Evolutionary conservation across 305 asterid species (phyloP).

Genomic region (Fraxinus sp.): DNA sequence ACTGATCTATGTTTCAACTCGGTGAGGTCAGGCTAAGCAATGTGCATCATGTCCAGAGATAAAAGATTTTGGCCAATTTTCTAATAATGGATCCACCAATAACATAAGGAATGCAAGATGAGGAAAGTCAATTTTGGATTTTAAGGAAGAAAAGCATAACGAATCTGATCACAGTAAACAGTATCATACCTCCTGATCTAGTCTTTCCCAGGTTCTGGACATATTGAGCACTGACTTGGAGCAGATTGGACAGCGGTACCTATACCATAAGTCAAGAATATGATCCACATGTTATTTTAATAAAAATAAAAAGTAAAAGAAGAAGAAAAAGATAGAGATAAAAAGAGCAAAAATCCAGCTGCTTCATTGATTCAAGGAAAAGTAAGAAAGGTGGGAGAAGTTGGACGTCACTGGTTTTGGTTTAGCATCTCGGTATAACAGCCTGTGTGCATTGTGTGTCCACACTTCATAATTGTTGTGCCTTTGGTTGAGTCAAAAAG

Average conservation of each 20-base stretch:
- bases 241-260: conserved; percentile 93
- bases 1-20: not conserved
- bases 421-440: conserved; percentile 61
- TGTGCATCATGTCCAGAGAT: not conserved
- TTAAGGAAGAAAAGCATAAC: conserved; percentile 3
- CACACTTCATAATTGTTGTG: conserved; percentile 74
- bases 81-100: not conserved
- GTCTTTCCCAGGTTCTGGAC: conserved; percentile 65
- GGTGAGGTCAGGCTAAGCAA: conserved; percentile 10
- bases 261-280: conserved; percentile 27
- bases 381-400: conserved; percentile 12
- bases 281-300: not conserved
- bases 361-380: conserved; percentile 1
- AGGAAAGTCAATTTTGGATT: not conserved
- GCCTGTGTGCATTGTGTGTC: conserved; percentile 87
- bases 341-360: not conserved
- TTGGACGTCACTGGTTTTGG: conserved; percentile 59
- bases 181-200: conserved; percentile 69
- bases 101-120: not conserved
- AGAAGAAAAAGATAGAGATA: not conserved
- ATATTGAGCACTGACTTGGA: conserved; percentile 66
- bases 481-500: conserved; percentile 81
- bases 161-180: conserved; percentile 1
- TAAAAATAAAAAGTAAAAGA: not conserved
- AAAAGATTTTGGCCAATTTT: not conserved